phyloP scores from a whole-genome alignment of 192 early-diverging fungal species.

The Gryganskiella cystojenkinii region DNA sequence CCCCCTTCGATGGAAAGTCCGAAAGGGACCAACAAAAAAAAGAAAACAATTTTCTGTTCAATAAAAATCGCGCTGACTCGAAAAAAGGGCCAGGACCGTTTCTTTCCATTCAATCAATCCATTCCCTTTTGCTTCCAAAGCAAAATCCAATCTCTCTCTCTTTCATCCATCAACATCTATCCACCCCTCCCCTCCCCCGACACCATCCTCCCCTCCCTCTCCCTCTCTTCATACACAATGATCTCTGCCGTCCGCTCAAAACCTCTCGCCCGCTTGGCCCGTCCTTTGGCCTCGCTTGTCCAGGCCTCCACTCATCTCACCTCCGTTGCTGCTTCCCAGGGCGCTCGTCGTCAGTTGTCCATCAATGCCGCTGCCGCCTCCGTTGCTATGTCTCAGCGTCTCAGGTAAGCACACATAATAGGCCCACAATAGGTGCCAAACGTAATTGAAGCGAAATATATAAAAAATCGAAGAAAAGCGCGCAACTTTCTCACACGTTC shows the following conservation, averaged over 20 bases:
- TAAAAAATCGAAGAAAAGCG: neutral
- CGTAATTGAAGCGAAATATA: neutral
- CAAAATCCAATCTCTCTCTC: neutral
- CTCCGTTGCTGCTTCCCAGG: conserved; percentile 20
- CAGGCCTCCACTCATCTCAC: conserved; percentile 33
- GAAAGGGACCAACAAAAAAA: neutral
- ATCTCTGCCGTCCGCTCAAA: conserved; percentile 53
- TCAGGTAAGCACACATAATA: conserved; percentile 22
- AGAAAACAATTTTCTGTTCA: conserved; percentile 1
- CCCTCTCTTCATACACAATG: conserved; percentile 28
- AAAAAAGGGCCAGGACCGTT: neutral
- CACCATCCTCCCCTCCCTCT: neutral
- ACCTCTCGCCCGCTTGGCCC: conserved; percentile 38
- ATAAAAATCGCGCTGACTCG: neutral
- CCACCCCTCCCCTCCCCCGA: neutral
- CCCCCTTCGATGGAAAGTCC: neutral
- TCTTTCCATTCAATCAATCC: neutral
- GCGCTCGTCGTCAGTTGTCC: conserved; percentile 41
- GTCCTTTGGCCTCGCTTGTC: conserved; percentile 41
- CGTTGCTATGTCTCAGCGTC: conserved; percentile 36
- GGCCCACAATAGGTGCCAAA: neutral
- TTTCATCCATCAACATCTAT: neutral
- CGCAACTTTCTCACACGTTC: neutral
- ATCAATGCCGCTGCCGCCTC: conserved; percentile 44
- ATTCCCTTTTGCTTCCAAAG: neutral